Percentiles rank a stretch among this genome's conserved stretches.
Evolutionary conservation across 495 filamentous ascomycete species (phyloP).

Genomic region (Xylaria venustula): DNA sequence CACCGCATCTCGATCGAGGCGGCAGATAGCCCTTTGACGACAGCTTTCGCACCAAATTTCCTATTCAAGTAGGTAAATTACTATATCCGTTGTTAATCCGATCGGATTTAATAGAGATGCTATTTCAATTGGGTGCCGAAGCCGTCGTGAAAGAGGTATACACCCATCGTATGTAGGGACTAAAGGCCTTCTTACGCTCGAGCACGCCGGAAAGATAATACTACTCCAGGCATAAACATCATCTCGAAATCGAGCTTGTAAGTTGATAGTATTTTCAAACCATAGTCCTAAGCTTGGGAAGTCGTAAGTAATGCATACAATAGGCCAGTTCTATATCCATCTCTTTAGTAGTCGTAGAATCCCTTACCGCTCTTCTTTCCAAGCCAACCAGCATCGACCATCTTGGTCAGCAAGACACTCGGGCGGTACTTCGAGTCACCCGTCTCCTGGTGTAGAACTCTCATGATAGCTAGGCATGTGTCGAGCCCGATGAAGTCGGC

Average conservation of each 20-base stretch:
- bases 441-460: constrained; percentile 86
- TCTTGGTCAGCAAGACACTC: constrained; percentile 78
- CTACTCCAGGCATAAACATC: too few species aligned
- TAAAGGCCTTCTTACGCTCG: too few species aligned
- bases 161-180: neutral
- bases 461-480: constrained; percentile 96
- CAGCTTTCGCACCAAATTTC: too few species aligned
- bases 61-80: too few species aligned
- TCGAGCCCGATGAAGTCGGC: constrained; percentile 98
- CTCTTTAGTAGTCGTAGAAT: constrained; percentile 79
- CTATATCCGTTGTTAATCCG: too few species aligned
- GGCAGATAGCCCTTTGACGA: too few species aligned
- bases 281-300: neutral
- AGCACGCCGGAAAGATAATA: too few species aligned
- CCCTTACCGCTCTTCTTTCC: constrained; percentile 98
- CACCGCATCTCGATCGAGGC: neutral
- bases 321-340: neutral
- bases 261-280: neutral
- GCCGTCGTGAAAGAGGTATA: neutral
- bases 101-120: too few species aligned
- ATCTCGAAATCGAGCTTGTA: neutral
- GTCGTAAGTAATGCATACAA: neutral
- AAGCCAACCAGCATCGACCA: constrained; percentile 98
- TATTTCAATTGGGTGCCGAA: too few species aligned
- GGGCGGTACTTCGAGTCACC: constrained; percentile 95